phyloP scores from a whole-genome alignment of 345 rosid genomes.

The Aquilaria sinensis region DNA sequence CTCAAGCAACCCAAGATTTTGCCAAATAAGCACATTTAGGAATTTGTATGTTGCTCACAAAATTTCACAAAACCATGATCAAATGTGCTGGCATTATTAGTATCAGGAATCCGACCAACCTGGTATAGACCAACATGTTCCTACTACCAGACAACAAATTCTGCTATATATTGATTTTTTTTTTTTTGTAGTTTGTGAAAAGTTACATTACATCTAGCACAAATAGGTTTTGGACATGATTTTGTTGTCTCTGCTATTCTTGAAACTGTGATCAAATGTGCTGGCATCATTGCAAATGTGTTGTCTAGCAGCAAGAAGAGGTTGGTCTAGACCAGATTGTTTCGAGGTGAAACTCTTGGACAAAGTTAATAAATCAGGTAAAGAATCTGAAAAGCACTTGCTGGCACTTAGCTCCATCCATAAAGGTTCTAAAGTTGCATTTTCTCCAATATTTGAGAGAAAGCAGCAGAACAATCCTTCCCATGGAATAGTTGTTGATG shows the following conservation, averaged over 20 bases:
- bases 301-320: constrained; percentile 96
- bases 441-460: constrained; percentile 56
- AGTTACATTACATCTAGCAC: too few relatives aligned
- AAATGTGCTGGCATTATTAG: constrained; percentile 52
- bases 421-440: constrained; percentile 77
- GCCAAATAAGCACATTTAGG: constrained; percentile 87
- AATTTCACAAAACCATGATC: constrained; percentile 71
- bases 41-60: constrained; percentile 88
- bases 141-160: too few relatives aligned
- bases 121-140: too few relatives aligned
- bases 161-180: too few relatives aligned
- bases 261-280: too few relatives aligned
- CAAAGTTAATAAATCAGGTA: constrained; percentile 30
- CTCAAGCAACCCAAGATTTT: constrained; percentile 89
- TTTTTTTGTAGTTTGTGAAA: too few relatives aligned
- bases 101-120: constrained; percentile 31
- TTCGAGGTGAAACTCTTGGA: constrained; percentile 41
- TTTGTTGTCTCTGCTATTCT: too few relatives aligned
- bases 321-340: constrained; percentile 53
- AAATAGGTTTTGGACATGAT: too few relatives aligned
- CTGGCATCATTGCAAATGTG: constrained; percentile 27
- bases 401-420: constrained; percentile 86
- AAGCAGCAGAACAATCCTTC: constrained; percentile 52
- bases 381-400: constrained; percentile 75
- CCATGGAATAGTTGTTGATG: constrained; percentile 40